These are phyloP conservation scores for Lablab purpureus DNA, from an alignment of 306 rosid species.

Conservation along the genomic window DNA sequence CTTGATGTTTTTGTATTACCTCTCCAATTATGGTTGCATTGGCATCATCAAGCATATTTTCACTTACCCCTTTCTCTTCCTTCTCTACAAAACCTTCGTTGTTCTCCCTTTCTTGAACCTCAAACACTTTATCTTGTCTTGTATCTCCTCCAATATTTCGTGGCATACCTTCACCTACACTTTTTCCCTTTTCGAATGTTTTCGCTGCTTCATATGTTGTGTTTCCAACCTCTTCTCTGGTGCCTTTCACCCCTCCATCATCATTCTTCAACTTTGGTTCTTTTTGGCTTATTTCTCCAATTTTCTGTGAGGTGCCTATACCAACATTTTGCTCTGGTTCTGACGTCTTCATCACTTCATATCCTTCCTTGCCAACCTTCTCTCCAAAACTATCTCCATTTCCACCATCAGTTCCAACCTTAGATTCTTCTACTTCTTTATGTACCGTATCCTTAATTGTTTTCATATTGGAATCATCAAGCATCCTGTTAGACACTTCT, in stretches of 20 bases:
- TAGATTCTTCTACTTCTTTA: constrained; percentile 25
- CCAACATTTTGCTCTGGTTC: constrained; percentile 17
- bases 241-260: background rate
- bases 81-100: background rate
- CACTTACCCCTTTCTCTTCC: background rate
- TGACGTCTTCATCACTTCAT: constrained; percentile 14
- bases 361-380: background rate
- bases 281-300: constrained; percentile 31
- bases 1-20: background rate
- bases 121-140: background rate
- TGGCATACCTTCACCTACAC: background rate
- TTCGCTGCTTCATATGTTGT: background rate
- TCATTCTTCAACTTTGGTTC: background rate
- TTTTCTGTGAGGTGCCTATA: background rate
- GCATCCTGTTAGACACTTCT: background rate
- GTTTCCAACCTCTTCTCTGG: background rate
- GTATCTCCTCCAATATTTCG: background rate
- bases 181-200: background rate
- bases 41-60: constrained; percentile 12
- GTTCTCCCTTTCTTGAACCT: constrained; percentile 11
- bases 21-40: constrained; percentile 9
- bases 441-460: background rate
- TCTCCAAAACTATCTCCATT: constrained; percentile 10
- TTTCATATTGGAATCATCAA: constrained; percentile 27
- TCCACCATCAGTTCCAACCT: constrained; percentile 24